Evolutionary conservation across 2,329 filamentous ascomycete genomes (phyloP).

Genomic region (Arthroderma sp.): DNA sequence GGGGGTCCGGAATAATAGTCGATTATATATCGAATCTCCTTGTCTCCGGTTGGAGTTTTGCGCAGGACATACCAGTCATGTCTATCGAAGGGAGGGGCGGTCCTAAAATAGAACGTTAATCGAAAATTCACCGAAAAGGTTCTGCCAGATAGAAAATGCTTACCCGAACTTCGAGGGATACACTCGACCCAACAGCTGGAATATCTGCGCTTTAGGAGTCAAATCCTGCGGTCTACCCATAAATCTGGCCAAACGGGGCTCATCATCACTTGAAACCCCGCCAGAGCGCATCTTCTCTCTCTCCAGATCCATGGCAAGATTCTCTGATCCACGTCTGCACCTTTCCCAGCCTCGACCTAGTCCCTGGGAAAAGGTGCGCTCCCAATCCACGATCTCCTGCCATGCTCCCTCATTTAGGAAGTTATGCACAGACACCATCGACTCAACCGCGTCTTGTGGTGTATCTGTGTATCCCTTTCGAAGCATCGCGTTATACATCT

Average conservation of each 20-base stretch:
- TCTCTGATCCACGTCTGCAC: slow-evolving; percentile 62
- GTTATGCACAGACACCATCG: slow-evolving; percentile 97
- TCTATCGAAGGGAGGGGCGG: slow-evolving; percentile 81
- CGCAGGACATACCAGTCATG: slow-evolving; percentile 94
- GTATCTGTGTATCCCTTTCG: slow-evolving; percentile 95
- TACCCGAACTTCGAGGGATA: slow-evolving; percentile 71
- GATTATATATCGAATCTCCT: slow-evolving; percentile 86
- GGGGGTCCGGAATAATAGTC: slow-evolving; percentile 85
- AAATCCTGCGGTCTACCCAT: slow-evolving; percentile 78
- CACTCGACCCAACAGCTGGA: slow-evolving; percentile 65
- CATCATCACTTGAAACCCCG: slow-evolving; percentile 23
- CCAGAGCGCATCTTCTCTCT: slow-evolving; percentile 35
- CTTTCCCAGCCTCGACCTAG: slow-evolving; percentile 59
- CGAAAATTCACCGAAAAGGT: neutral
- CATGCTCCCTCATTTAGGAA: slow-evolving; percentile 96
- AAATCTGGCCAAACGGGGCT: slow-evolving; percentile 71
- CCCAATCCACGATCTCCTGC: slow-evolving; percentile 90
- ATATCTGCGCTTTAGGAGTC: slow-evolving; percentile 80
- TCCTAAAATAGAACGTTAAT: slow-evolving; percentile 36
- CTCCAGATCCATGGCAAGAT: slow-evolving; percentile 44
- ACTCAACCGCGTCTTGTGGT: slow-evolving; percentile 80
- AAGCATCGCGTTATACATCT: slow-evolving; percentile 98
- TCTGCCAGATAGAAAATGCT: slow-evolving; percentile 23
- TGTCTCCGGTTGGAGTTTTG: slow-evolving; percentile 51
- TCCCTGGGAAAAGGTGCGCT: slow-evolving; percentile 68